These are phyloP conservation scores for Trypanosoma lewisi DNA, from an alignment of 208 protist genomes.

Conservation along the genomic window DNA sequence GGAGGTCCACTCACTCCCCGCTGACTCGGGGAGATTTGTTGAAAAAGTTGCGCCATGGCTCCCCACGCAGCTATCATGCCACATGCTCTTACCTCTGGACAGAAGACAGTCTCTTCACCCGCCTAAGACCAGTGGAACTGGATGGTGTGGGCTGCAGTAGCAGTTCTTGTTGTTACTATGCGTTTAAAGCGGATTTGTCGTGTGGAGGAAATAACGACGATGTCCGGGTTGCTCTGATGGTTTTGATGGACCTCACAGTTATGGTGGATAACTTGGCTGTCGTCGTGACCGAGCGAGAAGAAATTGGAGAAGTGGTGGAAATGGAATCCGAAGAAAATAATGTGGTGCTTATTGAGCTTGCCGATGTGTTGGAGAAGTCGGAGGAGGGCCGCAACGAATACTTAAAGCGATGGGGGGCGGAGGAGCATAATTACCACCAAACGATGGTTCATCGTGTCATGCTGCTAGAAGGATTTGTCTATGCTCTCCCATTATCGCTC, in stretches of 20 bases:
- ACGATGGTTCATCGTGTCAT: constrained; percentile 19
- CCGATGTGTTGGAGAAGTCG: constrained; percentile 20
- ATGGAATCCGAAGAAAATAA: constrained; percentile 17
- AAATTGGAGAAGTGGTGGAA: background rate
- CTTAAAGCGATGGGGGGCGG: constrained; percentile 24
- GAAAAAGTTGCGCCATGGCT: constrained; percentile 12
- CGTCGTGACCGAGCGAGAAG: constrained; percentile 14
- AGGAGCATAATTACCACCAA: constrained; percentile 26
- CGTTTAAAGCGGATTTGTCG: constrained; percentile 20
- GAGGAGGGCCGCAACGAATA: constrained; percentile 7
- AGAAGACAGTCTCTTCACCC: constrained; percentile 25
- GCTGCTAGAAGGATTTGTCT: constrained; percentile 9
- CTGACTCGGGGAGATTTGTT: constrained; percentile 19
- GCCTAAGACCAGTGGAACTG: constrained; percentile 1
- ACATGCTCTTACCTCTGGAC: constrained; percentile 31
- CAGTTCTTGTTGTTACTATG: constrained; percentile 23
- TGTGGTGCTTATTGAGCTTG: constrained; percentile 37
- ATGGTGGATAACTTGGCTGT: constrained; percentile 14
- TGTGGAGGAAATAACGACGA: constrained; percentile 28
- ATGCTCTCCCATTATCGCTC: constrained; percentile 14
- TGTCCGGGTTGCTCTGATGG: constrained; percentile 26
- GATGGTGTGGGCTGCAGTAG: background rate
- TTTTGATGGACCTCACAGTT: constrained; percentile 27
- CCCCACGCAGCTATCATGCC: constrained; percentile 24
- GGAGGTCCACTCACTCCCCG: constrained; percentile 10